Evolutionary conservation across 2,329 filamentous ascomycete genomes (phyloP), one percentile per base, ranked within the genome.

Genomic region (Tolypocladium inflatum): DNA sequence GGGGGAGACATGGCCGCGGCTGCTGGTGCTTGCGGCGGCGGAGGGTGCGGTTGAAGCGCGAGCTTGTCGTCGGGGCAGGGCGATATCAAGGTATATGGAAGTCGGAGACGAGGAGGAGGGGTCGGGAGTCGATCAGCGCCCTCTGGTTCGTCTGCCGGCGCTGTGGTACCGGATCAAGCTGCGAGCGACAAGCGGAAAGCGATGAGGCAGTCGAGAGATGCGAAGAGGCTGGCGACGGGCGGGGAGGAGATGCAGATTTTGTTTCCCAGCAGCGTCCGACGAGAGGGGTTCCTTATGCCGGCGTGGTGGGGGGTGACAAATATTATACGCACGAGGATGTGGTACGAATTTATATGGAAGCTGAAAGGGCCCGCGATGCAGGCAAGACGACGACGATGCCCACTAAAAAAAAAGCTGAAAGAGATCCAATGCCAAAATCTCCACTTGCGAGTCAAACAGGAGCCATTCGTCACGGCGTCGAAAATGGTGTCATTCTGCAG

Each of bases 1-100:
- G 70, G 63, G 55, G 66, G 66, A 59, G 69, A 68, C 68, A 70
- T 69, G 39, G 33, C 21, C 8, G 54, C 54, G 30, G 52, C 41
- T 60, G 55, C 9, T 38, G 42, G 35, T 50, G 4, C 11, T 56
- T 13, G 45, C 26, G 43, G 37, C 57, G 38, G 38, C 5, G 38
- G 6, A 17, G 13, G 38, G 13, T 39, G 38, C 4, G 41, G 1
- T 42, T 10, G n/a, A 23, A 43, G 41, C 19, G 45, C 23, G 50
- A 51, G 9, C 15, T 4, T 3, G 43, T 17, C 23, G 42, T 43
- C 41, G 2, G n/a, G 11, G 41, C 7, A 43, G 41, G 41, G 41
- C 41, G 41, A 43, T n/a, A 30, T 30, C 26, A n/a, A 23, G 2
- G 19, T 43, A 21, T n/a, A 10, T 43, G 13, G 7, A 38, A 43